Conservation (phyloP, 2,329 filamentous ascomycete species). For the Cercospora brassicicola region DNA sequence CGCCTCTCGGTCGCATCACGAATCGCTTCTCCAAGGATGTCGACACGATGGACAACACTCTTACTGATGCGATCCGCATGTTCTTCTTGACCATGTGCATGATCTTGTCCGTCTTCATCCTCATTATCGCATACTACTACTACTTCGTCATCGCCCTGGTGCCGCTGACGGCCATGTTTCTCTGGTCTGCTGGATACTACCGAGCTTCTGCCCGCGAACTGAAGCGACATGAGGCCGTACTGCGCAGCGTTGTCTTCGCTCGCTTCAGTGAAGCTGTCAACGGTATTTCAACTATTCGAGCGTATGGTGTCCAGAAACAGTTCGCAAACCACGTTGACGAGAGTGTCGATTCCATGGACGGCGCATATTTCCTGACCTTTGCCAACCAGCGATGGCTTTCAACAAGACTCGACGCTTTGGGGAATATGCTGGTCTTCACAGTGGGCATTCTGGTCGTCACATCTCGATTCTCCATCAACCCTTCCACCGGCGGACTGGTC, state of each 20-base stretch:
- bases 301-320: slow-evolving; percentile 76
- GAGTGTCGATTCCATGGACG: slow-evolving; percentile 86
- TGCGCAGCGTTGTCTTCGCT: slow-evolving; percentile 84
- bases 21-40: slow-evolving; percentile 96
- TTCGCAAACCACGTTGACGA: slow-evolving; percentile 70
- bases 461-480: slow-evolving; percentile 78
- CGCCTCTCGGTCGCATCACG: slow-evolving; percentile 88
- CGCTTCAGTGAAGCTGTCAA: slow-evolving; percentile 87
- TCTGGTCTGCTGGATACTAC: slow-evolving; percentile 84
- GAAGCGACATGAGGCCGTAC: slow-evolving; percentile 87
- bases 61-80: slow-evolving; percentile 88
- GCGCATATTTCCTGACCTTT: slow-evolving; percentile 91
- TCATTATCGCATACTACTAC: slow-evolving; percentile 94
- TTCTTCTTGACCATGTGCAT: slow-evolving; percentile 82
- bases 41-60: slow-evolving; percentile 87
- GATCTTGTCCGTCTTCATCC: slow-evolving; percentile 78
- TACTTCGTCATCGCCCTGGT: slow-evolving; percentile 74
- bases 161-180: slow-evolving; percentile 72
- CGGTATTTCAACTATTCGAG: slow-evolving; percentile 80
- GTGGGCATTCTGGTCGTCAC: slow-evolving; percentile 90
- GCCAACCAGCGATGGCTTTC: slow-evolving; percentile 94
- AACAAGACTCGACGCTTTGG: slow-evolving; percentile 78
- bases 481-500: slow-evolving; percentile 82
- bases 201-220: slow-evolving; percentile 87
- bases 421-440: slow-evolving; percentile 80